phyloP scores from a whole-genome alignment of 345 rosid genomes.

The Syzygium oleosum region DNA sequence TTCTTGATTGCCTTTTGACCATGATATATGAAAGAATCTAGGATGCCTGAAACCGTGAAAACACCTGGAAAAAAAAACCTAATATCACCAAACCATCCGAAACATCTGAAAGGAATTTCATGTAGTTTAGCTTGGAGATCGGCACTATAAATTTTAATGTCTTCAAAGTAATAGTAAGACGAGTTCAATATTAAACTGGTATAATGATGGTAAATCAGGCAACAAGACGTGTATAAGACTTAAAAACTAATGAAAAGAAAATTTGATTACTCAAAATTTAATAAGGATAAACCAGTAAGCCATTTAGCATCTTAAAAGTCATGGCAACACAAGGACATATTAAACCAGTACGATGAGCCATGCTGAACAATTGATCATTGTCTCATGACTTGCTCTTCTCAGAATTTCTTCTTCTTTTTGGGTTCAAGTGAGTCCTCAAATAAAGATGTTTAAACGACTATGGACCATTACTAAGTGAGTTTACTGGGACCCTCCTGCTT shows the following conservation, averaged over 20 bases:
- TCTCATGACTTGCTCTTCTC: not conserved
- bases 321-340: not conserved
- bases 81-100: not conserved
- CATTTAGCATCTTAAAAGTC: not conserved
- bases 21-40: constrained; percentile 82
- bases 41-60: constrained; percentile 84
- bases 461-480: not conserved
- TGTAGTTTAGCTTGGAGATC: not conserved
- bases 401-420: not conserved
- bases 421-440: not conserved
- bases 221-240: not conserved
- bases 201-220: not conserved
- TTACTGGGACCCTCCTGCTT: not conserved
- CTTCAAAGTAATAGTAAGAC: not conserved
- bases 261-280: not conserved
- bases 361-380: not conserved
- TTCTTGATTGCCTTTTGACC: constrained; percentile 94
- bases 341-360: not conserved
- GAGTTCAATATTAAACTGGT: not conserved
- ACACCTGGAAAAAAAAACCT: constrained; percentile 41
- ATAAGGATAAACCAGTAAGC: not conserved
- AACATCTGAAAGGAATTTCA: not conserved
- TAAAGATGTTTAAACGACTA: not conserved
- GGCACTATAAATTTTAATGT: not conserved
- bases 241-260: not conserved